Base-by-base conservation (phyloP, 2,329 filamentous ascomycete species). In the Sclerotinia sclerotiorum region DNA sequence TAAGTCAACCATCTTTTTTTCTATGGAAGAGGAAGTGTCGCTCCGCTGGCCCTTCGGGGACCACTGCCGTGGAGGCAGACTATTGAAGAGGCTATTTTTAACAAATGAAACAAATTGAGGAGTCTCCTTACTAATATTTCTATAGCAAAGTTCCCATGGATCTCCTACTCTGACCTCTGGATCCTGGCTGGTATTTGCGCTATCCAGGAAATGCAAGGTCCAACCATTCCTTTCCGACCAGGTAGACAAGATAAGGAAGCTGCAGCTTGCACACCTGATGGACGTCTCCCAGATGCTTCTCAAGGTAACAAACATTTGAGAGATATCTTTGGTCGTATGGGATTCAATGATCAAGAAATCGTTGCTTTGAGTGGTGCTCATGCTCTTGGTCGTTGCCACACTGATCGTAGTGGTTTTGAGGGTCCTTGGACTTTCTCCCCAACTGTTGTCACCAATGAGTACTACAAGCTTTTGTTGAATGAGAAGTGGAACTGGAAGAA, bases 261-360 rank as follows among this genome's bases (percentile, higher is more conserved):
- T 42, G 81, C 89, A 69, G 92, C 88, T 79, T 97, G 94, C 87
- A 97, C 95, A 39, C 95, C 95, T 63, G 94, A 97, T 77, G 95
- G 95, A 73, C 93, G 94, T 80, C 85, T 93, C 27, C 91, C 94
- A 72, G 93, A 99, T 79, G 94, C 86, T 64, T 80, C 87, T 75
- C 87, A 97, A 85, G 90, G 87, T 70, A 84, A 88, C 71, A 87
- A 88, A 78, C 94, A 98, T 82, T 86, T 98, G 75, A 90, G 95
- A 77, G 87, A 87, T 82, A 94, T 98, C 84, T 99, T 98, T 82
- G 87, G 89, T 80, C 93, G 94, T 79, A 98, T 98, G 94, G 94
- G 94, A 74, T 98, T 97, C 86, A 90, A 95, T 80, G 94, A 99
- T 82, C 91, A 91, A 77, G 94, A 97, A 82, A 98, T 98, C 78